A percentile compares a stretch with the other conserved stretches of the same genome.
Conservation (phyloP, 139 green algal species). For the Axilococcus clingmanii region DNA sequence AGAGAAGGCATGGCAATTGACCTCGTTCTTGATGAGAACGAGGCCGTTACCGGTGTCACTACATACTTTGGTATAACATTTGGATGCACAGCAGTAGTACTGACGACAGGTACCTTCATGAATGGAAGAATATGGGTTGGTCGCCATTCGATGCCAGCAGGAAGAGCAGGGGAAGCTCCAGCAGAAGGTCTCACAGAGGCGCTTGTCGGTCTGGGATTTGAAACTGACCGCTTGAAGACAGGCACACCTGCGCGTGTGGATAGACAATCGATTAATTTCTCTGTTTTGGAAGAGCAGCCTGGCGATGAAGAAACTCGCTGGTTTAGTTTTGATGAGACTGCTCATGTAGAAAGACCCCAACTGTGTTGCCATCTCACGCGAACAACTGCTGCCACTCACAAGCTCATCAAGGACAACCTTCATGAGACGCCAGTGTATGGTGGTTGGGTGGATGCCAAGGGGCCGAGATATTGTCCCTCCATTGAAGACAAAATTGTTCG, state of each 20-base stretch:
- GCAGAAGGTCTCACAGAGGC: constrained; percentile 82
- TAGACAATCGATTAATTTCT: constrained; percentile 73
- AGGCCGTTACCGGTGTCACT: constrained; percentile 70
- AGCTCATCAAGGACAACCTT: constrained; percentile 69
- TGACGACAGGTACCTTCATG: constrained; percentile 98
- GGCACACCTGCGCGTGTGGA: constrained; percentile 93
- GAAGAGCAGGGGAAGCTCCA: constrained; percentile 81
- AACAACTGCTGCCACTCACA: constrained; percentile 84
- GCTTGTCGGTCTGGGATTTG: constrained; percentile 78
- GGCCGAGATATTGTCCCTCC: constrained; percentile 92
- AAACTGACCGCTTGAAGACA: constrained; percentile 91
- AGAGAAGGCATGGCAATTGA: constrained; percentile 83
- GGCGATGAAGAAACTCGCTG: constrained; percentile 66
- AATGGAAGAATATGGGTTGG: constrained; percentile 96
- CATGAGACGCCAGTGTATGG: constrained; percentile 93
- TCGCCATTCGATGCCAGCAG: constrained; percentile 68
- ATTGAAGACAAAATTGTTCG: constrained; percentile 98
- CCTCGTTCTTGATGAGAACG: constrained; percentile 80
- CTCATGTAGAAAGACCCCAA: constrained; percentile 63
- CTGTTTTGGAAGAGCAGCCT: constrained; percentile 22
- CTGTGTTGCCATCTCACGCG: constrained; percentile 87
- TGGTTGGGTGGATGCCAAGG: constrained; percentile 78
- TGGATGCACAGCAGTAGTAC: constrained; percentile 52
- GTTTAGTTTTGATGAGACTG: constrained; percentile 85
- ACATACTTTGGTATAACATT: constrained; percentile 93